Conservation (phyloP, 1,284 basidiomycete species). For the Microbotryum intermedium region DNA sequence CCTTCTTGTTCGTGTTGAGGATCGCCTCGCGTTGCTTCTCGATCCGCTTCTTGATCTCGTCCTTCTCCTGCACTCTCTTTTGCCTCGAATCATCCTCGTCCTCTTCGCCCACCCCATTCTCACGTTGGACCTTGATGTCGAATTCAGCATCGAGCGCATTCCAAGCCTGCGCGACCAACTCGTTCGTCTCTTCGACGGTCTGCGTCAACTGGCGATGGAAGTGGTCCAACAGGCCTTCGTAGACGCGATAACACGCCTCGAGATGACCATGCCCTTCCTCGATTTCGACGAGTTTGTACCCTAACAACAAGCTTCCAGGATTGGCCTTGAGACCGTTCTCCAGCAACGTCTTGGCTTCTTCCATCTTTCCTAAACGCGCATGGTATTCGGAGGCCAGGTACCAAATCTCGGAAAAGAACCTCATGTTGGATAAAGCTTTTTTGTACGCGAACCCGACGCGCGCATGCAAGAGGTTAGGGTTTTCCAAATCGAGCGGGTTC, state of each 20-base stretch:
- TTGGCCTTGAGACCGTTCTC: constrained; percentile 83
- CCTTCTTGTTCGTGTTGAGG: constrained; percentile 45
- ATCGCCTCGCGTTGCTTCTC: constrained; percentile 39
- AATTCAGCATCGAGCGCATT: constrained; percentile 32
- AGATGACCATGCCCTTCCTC: constrained; percentile 51
- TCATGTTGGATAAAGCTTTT: constrained; percentile 79
- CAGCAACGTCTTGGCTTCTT: constrained; percentile 73
- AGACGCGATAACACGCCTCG: constrained; percentile 38
- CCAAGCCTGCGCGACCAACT: constrained; percentile 38
- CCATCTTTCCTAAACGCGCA: constrained; percentile 59
- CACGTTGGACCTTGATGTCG: constrained; percentile 36
- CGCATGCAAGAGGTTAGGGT: constrained; percentile 55
- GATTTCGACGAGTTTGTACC: constrained; percentile 78
- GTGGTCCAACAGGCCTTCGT: constrained; percentile 58
- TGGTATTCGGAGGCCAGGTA: constrained; percentile 84
- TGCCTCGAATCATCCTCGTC: constrained; percentile 37
- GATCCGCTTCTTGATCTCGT: constrained; percentile 38
- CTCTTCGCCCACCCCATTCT: constrained; percentile 19
- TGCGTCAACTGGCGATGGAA: constrained; percentile 64
- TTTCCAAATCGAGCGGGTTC: constrained; percentile 87
- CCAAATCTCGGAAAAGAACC: constrained; percentile 85
- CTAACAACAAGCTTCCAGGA: constrained; percentile 72
- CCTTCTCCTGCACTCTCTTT: constrained; percentile 46
- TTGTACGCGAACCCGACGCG: constrained; percentile 76
- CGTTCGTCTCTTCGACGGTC: constrained; percentile 45